Evolutionary conservation across 345 rosid genomes (phyloP).

Genomic region (Draba incana): DNA sequence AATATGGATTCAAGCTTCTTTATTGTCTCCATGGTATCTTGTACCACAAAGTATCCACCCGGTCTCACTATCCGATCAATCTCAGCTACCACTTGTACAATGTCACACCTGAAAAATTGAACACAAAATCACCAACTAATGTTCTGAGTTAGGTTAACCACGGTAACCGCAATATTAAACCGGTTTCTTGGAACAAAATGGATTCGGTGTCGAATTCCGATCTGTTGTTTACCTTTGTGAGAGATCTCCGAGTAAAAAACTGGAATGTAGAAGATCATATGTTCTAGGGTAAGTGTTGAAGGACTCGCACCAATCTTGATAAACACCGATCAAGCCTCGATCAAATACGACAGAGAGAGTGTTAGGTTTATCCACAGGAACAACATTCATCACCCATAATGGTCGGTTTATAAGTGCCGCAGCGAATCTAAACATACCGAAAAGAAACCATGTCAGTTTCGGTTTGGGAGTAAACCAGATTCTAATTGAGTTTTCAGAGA

Average conservation of each 20-base stretch:
- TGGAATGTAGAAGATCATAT: constrained; percentile 82
- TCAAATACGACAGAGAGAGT: constrained; percentile 69
- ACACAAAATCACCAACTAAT: neutral
- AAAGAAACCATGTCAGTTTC: neutral
- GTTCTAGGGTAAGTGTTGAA: constrained; percentile 84
- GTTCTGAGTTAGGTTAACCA: neutral
- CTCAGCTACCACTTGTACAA: constrained; percentile 59
- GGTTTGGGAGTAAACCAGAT: neutral
- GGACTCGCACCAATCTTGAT: constrained; percentile 95
- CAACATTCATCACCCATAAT: constrained; percentile 92
- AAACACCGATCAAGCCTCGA: constrained; percentile 84
- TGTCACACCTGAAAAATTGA: constrained; percentile 57
- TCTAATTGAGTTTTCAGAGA: neutral
- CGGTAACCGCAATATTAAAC: neutral
- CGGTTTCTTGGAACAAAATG: neutral
- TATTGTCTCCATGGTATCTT: constrained; percentile 63
- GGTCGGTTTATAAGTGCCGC: constrained; percentile 73
- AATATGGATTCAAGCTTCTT: constrained; percentile 57
- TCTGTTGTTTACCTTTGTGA: constrained; percentile 30
- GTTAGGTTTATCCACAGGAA: constrained; percentile 63
- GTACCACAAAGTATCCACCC: constrained; percentile 74
- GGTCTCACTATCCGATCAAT: constrained; percentile 85
- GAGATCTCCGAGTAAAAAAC: constrained; percentile 57
- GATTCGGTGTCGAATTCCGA: neutral
- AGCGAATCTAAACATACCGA: constrained; percentile 58